These are phyloP conservation scores for Claviceps cyperi DNA, from an alignment of 2,329 filamentous ascomycete genomes.

Conservation along the genomic window DNA sequence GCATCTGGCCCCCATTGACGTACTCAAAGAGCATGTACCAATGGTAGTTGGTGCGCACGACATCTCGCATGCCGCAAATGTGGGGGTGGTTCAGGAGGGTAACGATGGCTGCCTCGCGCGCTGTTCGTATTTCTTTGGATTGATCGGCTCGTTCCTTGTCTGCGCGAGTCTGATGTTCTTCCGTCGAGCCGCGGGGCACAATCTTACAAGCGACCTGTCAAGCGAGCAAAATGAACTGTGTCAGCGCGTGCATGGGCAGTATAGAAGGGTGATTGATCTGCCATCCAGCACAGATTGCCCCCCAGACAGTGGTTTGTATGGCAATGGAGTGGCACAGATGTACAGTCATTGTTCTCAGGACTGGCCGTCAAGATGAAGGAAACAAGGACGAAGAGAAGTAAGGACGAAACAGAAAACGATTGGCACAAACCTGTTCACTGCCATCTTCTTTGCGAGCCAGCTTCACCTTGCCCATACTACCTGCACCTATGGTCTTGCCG, in stretches of 20 bases:
- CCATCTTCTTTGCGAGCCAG: constrained; percentile 81
- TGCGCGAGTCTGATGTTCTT: constrained; percentile 58
- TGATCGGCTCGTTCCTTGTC: constrained; percentile 85
- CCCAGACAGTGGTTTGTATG: neutral
- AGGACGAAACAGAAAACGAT: neutral
- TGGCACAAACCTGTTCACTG: constrained; percentile 62
- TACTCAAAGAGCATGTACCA: constrained; percentile 99
- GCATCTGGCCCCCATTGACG: constrained; percentile 97
- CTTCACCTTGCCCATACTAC: constrained; percentile 99
- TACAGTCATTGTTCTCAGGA: neutral
- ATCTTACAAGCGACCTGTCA: constrained; percentile 82
- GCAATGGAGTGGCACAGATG: neutral
- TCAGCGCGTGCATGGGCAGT: neutral
- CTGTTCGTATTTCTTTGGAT: constrained; percentile 90
- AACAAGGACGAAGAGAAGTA: neutral
- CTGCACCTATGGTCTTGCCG: constrained; percentile 91
- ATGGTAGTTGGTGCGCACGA: constrained; percentile 90
- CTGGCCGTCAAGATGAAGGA: neutral
- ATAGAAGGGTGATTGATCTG: neutral
- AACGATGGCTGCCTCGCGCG: constrained; percentile 90
- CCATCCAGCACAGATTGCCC: neutral
- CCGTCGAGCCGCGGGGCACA: constrained; percentile 76
- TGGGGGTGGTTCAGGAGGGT: constrained; percentile 88
- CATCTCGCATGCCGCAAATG: constrained; percentile 89
- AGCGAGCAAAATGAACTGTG: neutral